Evolutionary conservation across 768 basidiomycete species (phyloP).

Genomic region (Rhodotorula graminis): DNA sequence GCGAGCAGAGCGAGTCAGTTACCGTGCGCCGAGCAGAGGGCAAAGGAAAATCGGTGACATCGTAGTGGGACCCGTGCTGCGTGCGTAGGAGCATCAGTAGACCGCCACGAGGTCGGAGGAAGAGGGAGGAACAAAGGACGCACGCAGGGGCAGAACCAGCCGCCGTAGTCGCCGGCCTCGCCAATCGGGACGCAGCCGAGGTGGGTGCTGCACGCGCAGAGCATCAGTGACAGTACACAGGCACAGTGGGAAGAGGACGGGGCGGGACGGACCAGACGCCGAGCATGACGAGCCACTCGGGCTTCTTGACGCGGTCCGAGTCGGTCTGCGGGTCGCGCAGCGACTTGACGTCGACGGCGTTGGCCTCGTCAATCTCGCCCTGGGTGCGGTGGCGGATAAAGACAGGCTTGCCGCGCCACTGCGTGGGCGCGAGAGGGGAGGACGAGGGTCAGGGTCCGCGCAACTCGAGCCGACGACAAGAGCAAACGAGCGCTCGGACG

Average conservation of each 20-base stretch:
- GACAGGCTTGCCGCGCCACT: constrained; percentile 98
- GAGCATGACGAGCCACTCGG: constrained; percentile 72
- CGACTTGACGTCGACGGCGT: constrained; percentile 71
- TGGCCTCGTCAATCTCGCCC: constrained; percentile 88
- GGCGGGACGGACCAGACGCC: constrained; percentile 44
- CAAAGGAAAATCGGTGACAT: no score
- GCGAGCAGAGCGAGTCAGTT: neutral
- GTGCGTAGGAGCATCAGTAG: no score
- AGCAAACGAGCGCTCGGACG: no score
- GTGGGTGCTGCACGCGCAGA: constrained; percentile 63
- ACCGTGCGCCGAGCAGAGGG: no score
- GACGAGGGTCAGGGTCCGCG: neutral
- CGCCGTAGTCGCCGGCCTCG: constrained; percentile 39
- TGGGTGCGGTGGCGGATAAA: constrained; percentile 95
- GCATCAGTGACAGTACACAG: neutral
- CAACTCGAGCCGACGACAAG: no score
- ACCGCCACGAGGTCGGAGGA: no score
- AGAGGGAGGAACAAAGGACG: neutral
- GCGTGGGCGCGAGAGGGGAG: neutral
- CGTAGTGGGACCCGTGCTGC: no score
- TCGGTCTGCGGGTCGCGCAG: constrained; percentile 90
- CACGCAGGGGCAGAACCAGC: constrained; percentile 18
- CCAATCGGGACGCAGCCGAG: constrained; percentile 98
- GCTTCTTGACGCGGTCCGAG: constrained; percentile 80
- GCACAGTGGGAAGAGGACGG: neutral